Base-by-base conservation (phyloP, 2,329 filamentous ascomycete species). In the Penicillium psychrosexuale region DNA sequence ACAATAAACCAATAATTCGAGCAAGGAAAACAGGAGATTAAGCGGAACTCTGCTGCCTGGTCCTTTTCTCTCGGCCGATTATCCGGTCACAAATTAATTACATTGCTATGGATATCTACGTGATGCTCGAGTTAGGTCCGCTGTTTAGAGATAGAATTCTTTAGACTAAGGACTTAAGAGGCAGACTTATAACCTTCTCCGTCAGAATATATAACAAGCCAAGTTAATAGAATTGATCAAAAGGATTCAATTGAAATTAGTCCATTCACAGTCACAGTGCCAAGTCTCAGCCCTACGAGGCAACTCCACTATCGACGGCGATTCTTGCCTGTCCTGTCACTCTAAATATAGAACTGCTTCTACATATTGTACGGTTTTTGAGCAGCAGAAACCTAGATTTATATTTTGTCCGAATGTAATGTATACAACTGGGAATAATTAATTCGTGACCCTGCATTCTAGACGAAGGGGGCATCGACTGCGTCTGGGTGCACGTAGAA, bases 401-500 rank as follows among this genome's bases (percentile, higher is more conserved):
- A 1, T 44, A 31, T 6, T 3, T 22, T 31, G 28, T 3, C 7
- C 5, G 13, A n/a, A 34, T n/a, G 13, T 24, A n/a, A 45, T 15
- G 5, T 11, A 15, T 45, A 11, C 13, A 43, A 31, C 39, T 17
- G 1, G 12, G 9, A n/a, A 34, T 24, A 24, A 24, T 11, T 24
- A 22, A 30, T 50, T 50, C 2, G 6, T n/a, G 9, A 8, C 24
- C 12, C 11, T 31, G 1, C 8, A 42, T 34, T 3, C 13, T 34
- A 43, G 19, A 54, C 33, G 4, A 48, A 38, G 8, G 39, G 40
- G 19, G 36, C 53, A 17, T 30, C 48, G 5, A 47, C 34, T 27
- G 56, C 37, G 28, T 60, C 59, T 33, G 59, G 59, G 24, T 61
- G 59, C 13, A 61, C 56, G 15, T 56, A 61, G 22, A 60, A 61